Base-by-base conservation (phyloP, 257 asterid species). In the Mentha longifolia region DNA sequence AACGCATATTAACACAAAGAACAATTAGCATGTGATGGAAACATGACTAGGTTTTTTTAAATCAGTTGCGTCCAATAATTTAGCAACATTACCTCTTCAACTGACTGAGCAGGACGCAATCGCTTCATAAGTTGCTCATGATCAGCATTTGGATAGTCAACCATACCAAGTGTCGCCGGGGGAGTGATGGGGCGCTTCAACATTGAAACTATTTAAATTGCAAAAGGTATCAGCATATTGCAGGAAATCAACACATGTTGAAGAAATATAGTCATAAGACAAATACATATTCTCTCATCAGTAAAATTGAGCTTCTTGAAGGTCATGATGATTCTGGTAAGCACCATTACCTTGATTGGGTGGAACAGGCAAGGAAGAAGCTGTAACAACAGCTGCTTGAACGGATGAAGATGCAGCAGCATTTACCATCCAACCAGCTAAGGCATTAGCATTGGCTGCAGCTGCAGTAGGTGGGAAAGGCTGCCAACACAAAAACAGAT, bases 371-470 rank as follows among this genome's bases (percentile, higher is more conserved):
- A 94, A 77, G 59, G 99, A 89, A 4, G 98, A 84, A 66, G 98
- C 87, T 61, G 97, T 85, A 78, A 89, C 99, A 76, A 89, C 92
- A 43, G 95, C 97, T 67, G 99, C 97, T 82, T 94, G 99, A 75
- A 89, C 97, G 70, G 99, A 94, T 60, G 97, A 85, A 73, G 99
- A 84, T 67, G 92, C 99, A 84, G 96, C 86, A 57, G 98, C 98
- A 76, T 86, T 94, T 61, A 88, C 91, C 99, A 91, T 94, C 99
- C 99, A 94, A 62, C 99, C 96, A 47, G 97, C 97, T 74, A 94
- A 83, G 75, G 93, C 97, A 78, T 83, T 91, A 67, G 99, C 97
- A 83, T 83, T 91, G 69, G 98, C 92, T 30, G 91, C 61, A 22
- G 98, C 86, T 1, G 89, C 91, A 50, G 97, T 72, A 56, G 97